Percentiles rank a stretch among this genome's conserved stretches.
Evolutionary conservation across 2,329 filamentous ascomycete genomes (phyloP).

Genomic region (Penicillium sp.): DNA sequence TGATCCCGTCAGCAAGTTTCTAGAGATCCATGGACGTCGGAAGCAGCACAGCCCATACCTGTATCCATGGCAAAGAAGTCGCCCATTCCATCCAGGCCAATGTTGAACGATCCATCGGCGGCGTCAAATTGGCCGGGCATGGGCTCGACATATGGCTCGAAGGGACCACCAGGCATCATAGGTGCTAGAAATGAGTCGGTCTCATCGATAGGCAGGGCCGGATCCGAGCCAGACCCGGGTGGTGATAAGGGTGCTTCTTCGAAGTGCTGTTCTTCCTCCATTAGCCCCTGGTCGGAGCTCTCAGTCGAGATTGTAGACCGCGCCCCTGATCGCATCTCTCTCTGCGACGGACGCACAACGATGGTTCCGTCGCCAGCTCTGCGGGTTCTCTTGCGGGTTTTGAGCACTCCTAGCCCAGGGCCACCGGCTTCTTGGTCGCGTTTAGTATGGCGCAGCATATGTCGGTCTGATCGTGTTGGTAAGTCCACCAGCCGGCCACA

Average conservation of each 20-base stretch:
- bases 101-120: conserved; percentile 31
- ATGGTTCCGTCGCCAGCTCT: conserved; percentile 50
- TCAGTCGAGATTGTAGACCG: conserved; percentile 9
- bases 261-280: conserved; percentile 13
- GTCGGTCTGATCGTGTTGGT: conserved; percentile 58
- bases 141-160: conserved; percentile 34
- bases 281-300: conserved; percentile 11
- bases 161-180: conserved; percentile 32
- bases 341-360: conserved; percentile 39
- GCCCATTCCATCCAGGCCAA: conserved; percentile 34
- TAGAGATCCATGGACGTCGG: too few relatives aligned
- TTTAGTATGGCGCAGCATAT: conserved; percentile 54
- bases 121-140: conserved; percentile 36
- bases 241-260: conserved; percentile 28
- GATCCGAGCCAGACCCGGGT: conserved; percentile 26
- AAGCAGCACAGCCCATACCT: conserved; percentile 34
- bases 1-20: too few relatives aligned
- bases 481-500: too few relatives aligned
- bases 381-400: conserved; percentile 52
- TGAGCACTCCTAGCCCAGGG: conserved; percentile 46
- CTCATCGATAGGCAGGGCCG: conserved; percentile 24
- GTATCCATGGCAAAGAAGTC: conserved; percentile 61
- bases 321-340: conserved; percentile 18
- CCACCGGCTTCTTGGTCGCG: conserved; percentile 53
- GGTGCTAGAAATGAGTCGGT: conserved; percentile 31